Evolutionary conservation across 208 protist genomes (phyloP).

Genomic region (Wallacemonas collosoma): DNA sequence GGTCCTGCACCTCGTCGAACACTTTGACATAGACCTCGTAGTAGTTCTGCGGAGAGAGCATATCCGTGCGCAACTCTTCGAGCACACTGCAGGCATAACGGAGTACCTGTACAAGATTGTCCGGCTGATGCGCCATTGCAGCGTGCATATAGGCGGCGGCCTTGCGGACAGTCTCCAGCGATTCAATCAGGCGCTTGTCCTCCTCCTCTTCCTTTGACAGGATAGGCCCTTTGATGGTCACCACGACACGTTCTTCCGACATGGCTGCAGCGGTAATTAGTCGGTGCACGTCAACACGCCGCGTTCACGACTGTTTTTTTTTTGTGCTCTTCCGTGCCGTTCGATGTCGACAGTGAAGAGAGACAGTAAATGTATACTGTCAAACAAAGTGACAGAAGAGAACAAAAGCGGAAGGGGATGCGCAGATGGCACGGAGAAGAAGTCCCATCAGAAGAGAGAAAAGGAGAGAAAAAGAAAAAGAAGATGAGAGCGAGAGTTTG

Average conservation of each 20-base stretch:
- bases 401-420: too few relatives aligned
- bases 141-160: constrained; percentile 53
- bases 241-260: constrained; percentile 22
- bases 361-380: too few relatives aligned
- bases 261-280: background rate
- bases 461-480: too few relatives aligned
- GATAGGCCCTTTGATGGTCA: constrained; percentile 58
- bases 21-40: constrained; percentile 97
- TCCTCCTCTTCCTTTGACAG: constrained; percentile 90
- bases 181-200: constrained; percentile 88
- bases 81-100: constrained; percentile 92
- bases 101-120: constrained; percentile 88
- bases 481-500: too few relatives aligned
- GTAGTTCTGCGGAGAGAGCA: constrained; percentile 97
- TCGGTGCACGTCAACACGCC: too few relatives aligned
- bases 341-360: too few relatives aligned
- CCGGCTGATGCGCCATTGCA: constrained; percentile 26
- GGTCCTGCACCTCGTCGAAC: constrained; percentile 89
- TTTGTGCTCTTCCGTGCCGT: background rate
- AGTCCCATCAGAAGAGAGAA: too few relatives aligned
- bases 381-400: too few relatives aligned
- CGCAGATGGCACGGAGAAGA: too few relatives aligned
- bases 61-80: constrained; percentile 93
- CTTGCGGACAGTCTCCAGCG: constrained; percentile 70
- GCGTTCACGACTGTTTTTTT: constrained; percentile 1